Evolutionary conservation across 78 protist species (phyloP), one percentile per base, ranked within the genome.

Genomic region (Mastigamoeba balamuthi): DNA sequence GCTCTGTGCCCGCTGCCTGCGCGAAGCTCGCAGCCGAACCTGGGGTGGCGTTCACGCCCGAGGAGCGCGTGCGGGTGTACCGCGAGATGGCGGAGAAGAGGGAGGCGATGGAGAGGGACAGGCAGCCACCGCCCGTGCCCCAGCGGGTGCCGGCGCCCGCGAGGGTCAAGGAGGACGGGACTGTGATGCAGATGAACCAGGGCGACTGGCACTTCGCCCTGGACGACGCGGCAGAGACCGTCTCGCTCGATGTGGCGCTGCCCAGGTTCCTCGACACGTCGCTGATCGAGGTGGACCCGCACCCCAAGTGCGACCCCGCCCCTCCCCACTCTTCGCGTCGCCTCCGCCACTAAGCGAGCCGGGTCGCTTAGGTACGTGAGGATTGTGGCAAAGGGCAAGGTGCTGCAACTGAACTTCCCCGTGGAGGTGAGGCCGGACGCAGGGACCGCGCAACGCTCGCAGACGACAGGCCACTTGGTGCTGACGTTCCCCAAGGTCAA

Each of bases 201-300:
- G 91, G 82, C 9, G 66, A 69, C 43, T 66, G 69, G 66, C 7
- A 27, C 0, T 78, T 43, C 71, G 38, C 1, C 8, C 0, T 78
- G n/a, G 64, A 65, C 0, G 85, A 72, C 23, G 80, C 42, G 27
- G 74, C 0, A 9, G 27, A 2, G 4, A 17, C 6, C 6, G 3
- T 75, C 6, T 3, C 39, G 25, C 74, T 79, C 52, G 74, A 29
- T 5, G 66, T 67, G 25, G 42, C 4, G 30, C 28, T 29, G 4
- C 37, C 72, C 9, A 74, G 65, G 63, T 85, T 69, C 30, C 41
- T 90, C 7, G 76, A 75, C 53, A 78, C 84, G 3, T 63, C 88
- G 4, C 58, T 75, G 23, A 68, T 90, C 33, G 68, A 77, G 1
- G 69, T 58, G 10, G 87, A 90, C 40, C 78, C 81, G 3, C 80